Evolutionary conservation across 257 asterid species (phyloP).

Genomic region (Primulina eburnea): DNA sequence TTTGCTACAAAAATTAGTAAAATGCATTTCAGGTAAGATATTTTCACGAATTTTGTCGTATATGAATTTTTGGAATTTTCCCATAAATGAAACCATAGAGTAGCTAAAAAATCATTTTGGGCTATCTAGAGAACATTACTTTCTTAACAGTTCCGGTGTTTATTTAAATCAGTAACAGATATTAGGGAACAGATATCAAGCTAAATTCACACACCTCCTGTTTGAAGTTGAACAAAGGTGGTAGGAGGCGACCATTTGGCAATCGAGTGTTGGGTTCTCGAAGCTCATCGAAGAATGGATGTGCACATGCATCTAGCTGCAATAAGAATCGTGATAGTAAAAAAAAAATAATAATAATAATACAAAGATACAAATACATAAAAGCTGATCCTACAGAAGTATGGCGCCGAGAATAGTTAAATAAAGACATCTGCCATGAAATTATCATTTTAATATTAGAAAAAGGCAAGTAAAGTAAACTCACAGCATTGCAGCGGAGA

Average conservation of each 20-base stretch:
- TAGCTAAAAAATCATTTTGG: neutral
- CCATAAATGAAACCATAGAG: neutral
- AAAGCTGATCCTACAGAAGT: neutral
- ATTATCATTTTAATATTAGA: slow-evolving; percentile 2
- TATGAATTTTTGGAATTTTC: neutral
- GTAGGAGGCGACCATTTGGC: slow-evolving; percentile 86
- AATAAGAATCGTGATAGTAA: slow-evolving; percentile 29
- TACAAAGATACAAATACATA: neutral
- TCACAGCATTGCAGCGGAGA: slow-evolving; percentile 93
- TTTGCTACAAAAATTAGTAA: too few relatives aligned
- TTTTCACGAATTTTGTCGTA: neutral
- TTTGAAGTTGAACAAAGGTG: slow-evolving; percentile 84
- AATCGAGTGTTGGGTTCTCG: slow-evolving; percentile 86
- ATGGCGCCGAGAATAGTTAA: neutral
- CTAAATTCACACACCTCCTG: slow-evolving; percentile 62
- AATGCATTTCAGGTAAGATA: neutral
- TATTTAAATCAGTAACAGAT: neutral
- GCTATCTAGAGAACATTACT: neutral
- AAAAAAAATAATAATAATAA: neutral
- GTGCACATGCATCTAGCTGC: slow-evolving; percentile 80
- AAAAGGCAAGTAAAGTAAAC: slow-evolving; percentile 30
- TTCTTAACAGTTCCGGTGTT: neutral
- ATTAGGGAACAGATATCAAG: neutral
- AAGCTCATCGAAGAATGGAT: slow-evolving; percentile 91
- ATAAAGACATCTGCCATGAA: neutral